These are phyloP conservation scores for Piper betle DNA, from an alignment of 164 flowering plant species.

Conservation along the genomic window DNA sequence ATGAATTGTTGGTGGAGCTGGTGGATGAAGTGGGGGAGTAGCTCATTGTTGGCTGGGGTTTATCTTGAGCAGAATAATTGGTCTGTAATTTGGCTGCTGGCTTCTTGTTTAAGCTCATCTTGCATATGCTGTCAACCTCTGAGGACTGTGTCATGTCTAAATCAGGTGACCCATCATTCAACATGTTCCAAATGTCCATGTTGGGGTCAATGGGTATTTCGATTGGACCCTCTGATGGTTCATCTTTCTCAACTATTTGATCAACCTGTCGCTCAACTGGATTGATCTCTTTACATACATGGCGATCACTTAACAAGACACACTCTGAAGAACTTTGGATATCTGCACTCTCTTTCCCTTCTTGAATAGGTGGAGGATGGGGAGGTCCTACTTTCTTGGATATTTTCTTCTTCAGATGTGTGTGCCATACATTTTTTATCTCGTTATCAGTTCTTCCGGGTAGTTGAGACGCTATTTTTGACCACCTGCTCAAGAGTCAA, in stretches of 20 bases:
- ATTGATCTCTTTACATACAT: slow-evolving; percentile 1
- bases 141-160: too few species aligned
- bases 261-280: not conserved
- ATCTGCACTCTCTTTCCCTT: slow-evolving; percentile 1
- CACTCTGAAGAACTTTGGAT: slow-evolving; percentile 9
- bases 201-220: not conserved
- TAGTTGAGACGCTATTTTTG: slow-evolving; percentile 60
- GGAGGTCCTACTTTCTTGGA: not conserved
- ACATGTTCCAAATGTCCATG: not conserved
- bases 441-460: slow-evolving; percentile 88
- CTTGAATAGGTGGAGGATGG: not conserved
- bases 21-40: slow-evolving; percentile 1
- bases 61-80: not conserved
- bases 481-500: slow-evolving; percentile 37
- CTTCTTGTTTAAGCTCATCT: not conserved
- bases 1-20: not conserved
- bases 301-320: slow-evolving; percentile 2
- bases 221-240: not conserved
- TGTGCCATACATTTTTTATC: slow-evolving; percentile 81
- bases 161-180: not conserved
- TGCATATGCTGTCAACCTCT: not conserved
- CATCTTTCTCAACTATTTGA: not conserved
- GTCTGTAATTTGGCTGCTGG: not conserved
- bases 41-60: slow-evolving; percentile 3
- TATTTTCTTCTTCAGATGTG: slow-evolving; percentile 56